Base-by-base conservation (phyloP, 1,284 basidiomycete genomes). In the Inonotus hispidus region DNA sequence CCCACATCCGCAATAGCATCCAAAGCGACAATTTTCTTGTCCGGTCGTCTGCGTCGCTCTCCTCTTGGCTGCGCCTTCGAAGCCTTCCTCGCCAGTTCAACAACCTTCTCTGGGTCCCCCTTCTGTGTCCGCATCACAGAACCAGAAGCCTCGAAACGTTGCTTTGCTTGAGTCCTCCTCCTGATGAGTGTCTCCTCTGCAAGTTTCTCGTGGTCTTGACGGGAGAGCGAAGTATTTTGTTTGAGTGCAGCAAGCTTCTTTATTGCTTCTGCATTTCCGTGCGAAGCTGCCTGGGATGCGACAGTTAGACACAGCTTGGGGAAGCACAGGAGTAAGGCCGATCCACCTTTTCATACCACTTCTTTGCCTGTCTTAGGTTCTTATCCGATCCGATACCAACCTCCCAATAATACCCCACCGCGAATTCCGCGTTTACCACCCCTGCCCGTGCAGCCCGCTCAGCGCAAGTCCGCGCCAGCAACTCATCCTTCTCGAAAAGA, bases 391-490 rank as follows among this genome's bases (percentile, higher is more conserved):
- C 88, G 1, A 91, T 84, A 2, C 89, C 88, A 0, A 91, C 92
- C 70, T 95, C 93, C 45, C 80, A 79, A 71, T 95, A 96, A 71
- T 98, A 98, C 0, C 93, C 95, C 82, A 98, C 87, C 0, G 94
- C 95, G 71, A 98, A 98, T 72, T 95, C 91, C 0, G 93, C 95
- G 59, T 83, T 88, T 0, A 92, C 82, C 37, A 96, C 75, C 0
- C 87, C 87, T 65, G 88, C 90, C 58, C 80, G 76, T 0, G 93
- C 93, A 0, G 95, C 92, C 73, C 95, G 95, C 65, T 94, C 89
- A 0, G 95, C 95, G 76, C 97, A 98, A 0, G 88, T 92, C 67
- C 85, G 85, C 0, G 95, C 95, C 1, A 97, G 79, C 1, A 72
- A 75, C 72, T 98, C 95, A 73, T 97, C 93, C 74, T 95, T 95